A percentile compares a stretch with the other conserved stretches of the same genome.
Evolutionary conservation across 192 early-diverging fungal genomes (phyloP).

Genomic region (Backusella tarrabulga): DNA sequence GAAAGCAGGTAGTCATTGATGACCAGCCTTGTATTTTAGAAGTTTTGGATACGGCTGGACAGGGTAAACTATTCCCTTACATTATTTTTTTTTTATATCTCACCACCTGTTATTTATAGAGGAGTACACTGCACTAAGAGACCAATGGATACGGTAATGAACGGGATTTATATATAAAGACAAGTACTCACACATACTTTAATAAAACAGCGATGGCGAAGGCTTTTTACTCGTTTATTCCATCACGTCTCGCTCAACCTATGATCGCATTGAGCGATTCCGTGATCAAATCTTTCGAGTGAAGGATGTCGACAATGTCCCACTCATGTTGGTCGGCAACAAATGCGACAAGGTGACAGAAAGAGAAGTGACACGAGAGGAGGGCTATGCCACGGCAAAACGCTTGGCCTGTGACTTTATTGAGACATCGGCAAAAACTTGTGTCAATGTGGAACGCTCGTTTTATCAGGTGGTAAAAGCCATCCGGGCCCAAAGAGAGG

Average conservation of each 20-base stretch:
- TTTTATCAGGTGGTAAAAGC: slow-evolving; percentile 78
- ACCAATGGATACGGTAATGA: slow-evolving; percentile 67
- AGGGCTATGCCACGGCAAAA: slow-evolving; percentile 73
- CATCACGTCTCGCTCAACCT: slow-evolving; percentile 83
- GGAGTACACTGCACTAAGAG: slow-evolving; percentile 76
- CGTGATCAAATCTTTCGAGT: slow-evolving; percentile 84
- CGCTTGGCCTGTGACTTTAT: slow-evolving; percentile 77
- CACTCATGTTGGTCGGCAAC: slow-evolving; percentile 87
- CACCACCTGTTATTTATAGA: slow-evolving; percentile 34
- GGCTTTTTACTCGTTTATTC: slow-evolving; percentile 87
- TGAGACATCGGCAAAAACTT: slow-evolving; percentile 81
- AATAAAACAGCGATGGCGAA: slow-evolving; percentile 61
- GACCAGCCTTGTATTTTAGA: slow-evolving; percentile 96
- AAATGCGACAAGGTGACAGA: slow-evolving; percentile 84
- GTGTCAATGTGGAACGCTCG: slow-evolving; percentile 39
- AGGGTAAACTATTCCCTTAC: slow-evolving; percentile 39
- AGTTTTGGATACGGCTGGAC: slow-evolving; percentile 96
- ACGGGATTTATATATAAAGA: background rate
- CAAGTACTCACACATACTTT: background rate
- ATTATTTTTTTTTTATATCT: background rate
- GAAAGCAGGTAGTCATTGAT: slow-evolving; percentile 97
- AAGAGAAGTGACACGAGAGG: slow-evolving; percentile 77
- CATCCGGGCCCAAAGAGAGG: slow-evolving; percentile 64
- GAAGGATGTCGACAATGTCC: slow-evolving; percentile 82
- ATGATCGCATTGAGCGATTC: slow-evolving; percentile 82